Percentiles rank a stretch among this genome's conserved stretches.
Conservation (phyloP, 2,329 filamentous ascomycete genomes). For the Parafenestella ontariensis region DNA sequence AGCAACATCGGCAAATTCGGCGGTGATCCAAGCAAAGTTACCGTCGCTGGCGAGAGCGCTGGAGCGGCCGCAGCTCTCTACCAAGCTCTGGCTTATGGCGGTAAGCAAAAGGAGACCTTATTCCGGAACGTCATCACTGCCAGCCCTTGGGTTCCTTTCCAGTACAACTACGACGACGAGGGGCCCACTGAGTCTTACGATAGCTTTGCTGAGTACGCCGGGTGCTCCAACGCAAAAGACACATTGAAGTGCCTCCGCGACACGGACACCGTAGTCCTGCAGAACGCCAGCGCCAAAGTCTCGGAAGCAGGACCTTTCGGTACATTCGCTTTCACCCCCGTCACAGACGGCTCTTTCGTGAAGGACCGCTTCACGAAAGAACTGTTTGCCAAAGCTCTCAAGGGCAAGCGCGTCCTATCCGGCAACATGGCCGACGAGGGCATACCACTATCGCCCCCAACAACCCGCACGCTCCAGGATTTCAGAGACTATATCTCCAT, state of each 20-base stretch:
- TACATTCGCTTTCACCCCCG: slow-evolving; percentile 52
- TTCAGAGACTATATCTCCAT: slow-evolving; percentile 38
- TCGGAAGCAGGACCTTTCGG: slow-evolving; percentile 47
- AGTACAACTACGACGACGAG: slow-evolving; percentile 41
- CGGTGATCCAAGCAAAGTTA: slow-evolving; percentile 65
- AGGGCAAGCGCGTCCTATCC: slow-evolving; percentile 38
- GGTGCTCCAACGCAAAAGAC: slow-evolving; percentile 28
- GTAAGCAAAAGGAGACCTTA: slow-evolving; percentile 35
- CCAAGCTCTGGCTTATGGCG: slow-evolving; percentile 52
- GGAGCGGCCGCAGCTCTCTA: slow-evolving; percentile 64
- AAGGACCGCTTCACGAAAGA: slow-evolving; percentile 43
- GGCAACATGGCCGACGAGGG: slow-evolving; percentile 52
- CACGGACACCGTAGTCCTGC: slow-evolving; percentile 31
- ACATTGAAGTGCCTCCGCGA: slow-evolving; percentile 38
- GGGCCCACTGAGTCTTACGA: slow-evolving; percentile 40
- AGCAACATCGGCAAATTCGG: slow-evolving; percentile 60
- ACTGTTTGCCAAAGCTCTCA: slow-evolving; percentile 30
- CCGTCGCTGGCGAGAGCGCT: slow-evolving; percentile 68
- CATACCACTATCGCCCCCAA: slow-evolving; percentile 45
- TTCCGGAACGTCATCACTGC: slow-evolving; percentile 45
- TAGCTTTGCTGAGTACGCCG: slow-evolving; percentile 37
- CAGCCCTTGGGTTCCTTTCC: slow-evolving; percentile 42
- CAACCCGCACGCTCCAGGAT: slow-evolving; percentile 32
- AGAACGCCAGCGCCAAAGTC: slow-evolving; percentile 39
- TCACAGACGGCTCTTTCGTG: slow-evolving; percentile 51